Evolutionary conservation across 2,329 filamentous ascomycete species (phyloP), one percentile per base, ranked within the genome.

Genomic region (Neofusicoccum sp.): DNA sequence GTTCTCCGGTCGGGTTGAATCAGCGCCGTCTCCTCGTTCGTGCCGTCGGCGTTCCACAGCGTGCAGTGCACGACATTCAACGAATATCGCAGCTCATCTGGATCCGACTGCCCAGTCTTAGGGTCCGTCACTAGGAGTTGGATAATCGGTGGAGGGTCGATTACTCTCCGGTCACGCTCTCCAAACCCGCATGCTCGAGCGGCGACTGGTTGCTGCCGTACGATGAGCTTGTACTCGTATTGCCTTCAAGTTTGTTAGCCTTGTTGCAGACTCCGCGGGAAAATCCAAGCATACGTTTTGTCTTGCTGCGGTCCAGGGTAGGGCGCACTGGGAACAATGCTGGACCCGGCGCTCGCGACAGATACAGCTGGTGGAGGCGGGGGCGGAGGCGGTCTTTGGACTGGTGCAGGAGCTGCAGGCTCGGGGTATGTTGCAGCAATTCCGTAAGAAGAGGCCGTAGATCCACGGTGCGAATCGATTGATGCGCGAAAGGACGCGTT

Each of bases 181-280:
- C 91, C 91, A 73, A 93, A 94, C 1, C 91, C 91, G 70, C 91
- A 95, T 45, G 90, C 91, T 68, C 91, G 84, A 60, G 91, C 91
- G 1, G 90, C 90, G 16, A 87, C 81, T 7, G 91, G 91, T 71
- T 94, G 91, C 74, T 95, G 91, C 56, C 91, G 87, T 66, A 94
- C 86, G 48, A 75, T 79, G 63, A 91, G 82, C 54, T 77, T 75
- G 69, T 81, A 83, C 61, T 77, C 66, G 43, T 74, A 64, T 39
- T 54, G 45, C 37, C 34, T 74, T 68, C 2, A 52, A 65, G 63
- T 45, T 62, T 22, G 39, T 60, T 56, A 56, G 49, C 39, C 49
- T 48, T 6, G 33, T 36, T 48, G 37, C 39, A 44, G 34, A 29
- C 8, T 33, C 16, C n/a, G 52, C 22, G 34, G 47, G n/a, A 36